Base-by-base conservation (phyloP, 768 basidiomycete species). In the Trametes sanguinea region DNA sequence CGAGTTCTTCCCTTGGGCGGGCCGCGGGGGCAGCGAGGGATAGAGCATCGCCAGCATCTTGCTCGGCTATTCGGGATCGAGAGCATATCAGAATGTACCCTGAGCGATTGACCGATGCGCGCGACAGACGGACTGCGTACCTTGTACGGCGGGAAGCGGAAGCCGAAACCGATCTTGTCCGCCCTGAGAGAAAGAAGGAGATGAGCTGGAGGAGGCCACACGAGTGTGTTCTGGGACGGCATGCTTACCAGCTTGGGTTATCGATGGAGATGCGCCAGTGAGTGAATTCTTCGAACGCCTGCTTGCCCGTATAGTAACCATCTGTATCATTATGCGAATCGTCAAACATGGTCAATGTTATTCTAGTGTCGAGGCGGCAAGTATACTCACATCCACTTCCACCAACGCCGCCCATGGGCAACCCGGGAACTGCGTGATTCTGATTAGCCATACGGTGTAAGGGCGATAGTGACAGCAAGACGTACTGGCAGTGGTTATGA, bases 261-360 rank as follows among this genome's bases (percentile, higher is more conserved):
- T 80, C 77, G 9, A 82, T 46, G 0, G 87, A 83, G 8, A 85
- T 69, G 50, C 92, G 82, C 29, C 82, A 65, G 69, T 93, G 90
- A 0, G 90, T 92, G 74, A 94, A 94, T 69, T 81, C 77, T 62
- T 91, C 88, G 66, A 93, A 94, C 6, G 79, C 76, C 68, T 76
- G 88, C 67, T 91, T 91, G 37, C 92, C 88, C 4, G 86, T 85
- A 68, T 89, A 84, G 55, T 80, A 76, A 13, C 92, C 86, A 60
- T 78, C 90, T 88, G 32, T 16, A 87, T 22, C 22, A 22, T 22
- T 22, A 22, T 32, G 9, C 46, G 17, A 40, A 17, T 9, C 14
- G 17, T 2, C 16, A 7, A 39, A 6, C 6, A 37, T 22, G 22
- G 22, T 22, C 22, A 22, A 22, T 22, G 22, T 22, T 22, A 22